These are phyloP conservation scores for Picea glauca DNA, from an alignment of 75 land plant species.

Conservation along the genomic window DNA sequence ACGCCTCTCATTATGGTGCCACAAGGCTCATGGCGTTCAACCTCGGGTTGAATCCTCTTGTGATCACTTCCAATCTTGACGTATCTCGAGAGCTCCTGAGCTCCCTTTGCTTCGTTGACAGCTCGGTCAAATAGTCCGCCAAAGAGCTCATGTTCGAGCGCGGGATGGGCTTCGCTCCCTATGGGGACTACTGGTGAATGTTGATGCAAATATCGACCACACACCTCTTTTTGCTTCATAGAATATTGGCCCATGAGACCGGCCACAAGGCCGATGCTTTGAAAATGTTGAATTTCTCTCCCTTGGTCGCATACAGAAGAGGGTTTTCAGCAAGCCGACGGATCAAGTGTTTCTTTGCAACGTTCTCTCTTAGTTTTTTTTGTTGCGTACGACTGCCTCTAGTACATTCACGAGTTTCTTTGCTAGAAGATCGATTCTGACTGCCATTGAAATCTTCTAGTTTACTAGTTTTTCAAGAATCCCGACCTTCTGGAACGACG, in stretches of 20 bases:
- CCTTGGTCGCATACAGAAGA: no score
- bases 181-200: constrained; percentile 30
- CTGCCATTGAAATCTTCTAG: no score
- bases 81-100: constrained; percentile 49
- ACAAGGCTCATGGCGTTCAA: constrained; percentile 59
- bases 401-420: no score
- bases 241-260: constrained; percentile 29
- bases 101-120: constrained; percentile 49
- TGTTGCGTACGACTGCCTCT: no score
- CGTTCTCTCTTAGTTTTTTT: no score
- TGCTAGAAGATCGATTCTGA: no score
- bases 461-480: no score
- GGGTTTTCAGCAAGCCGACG: no score
- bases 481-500: no score
- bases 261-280: constrained; percentile 11
- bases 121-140: constrained; percentile 58
- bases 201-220: constrained; percentile 28
- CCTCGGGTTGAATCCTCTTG: constrained; percentile 44
- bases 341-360: no score
- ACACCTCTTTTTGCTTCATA: constrained; percentile 22
- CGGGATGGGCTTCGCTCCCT: constrained; percentile 36
- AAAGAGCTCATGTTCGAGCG: constrained; percentile 38
- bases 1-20: constrained; percentile 18
- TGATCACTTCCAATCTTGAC: constrained; percentile 37
- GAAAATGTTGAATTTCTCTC: constrained; percentile 5